A percentile compares a stretch with the other conserved stretches of the same genome.
These are phyloP conservation scores for Ziziphus jujuba DNA, from an alignment of 306 rosid genomes.

Conservation along the genomic window DNA sequence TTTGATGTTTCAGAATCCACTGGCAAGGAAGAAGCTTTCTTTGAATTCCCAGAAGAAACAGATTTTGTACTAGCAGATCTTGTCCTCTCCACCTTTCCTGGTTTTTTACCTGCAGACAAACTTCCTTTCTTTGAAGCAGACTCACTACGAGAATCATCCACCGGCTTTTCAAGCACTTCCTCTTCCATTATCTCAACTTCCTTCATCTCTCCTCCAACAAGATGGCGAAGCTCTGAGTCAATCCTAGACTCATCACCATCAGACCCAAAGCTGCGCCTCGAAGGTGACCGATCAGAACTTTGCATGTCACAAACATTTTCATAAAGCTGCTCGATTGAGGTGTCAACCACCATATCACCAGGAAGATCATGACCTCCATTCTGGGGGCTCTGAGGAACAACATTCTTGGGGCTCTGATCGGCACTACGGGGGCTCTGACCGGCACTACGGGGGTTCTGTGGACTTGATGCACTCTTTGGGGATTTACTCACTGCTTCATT, in stretches of 20 bases:
- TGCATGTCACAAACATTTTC: slow-evolving; percentile 98
- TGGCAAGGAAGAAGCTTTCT: slow-evolving; percentile 36
- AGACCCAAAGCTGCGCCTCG: slow-evolving; percentile 70
- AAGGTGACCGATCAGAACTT: slow-evolving; percentile 91
- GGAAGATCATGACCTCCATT: slow-evolving; percentile 21
- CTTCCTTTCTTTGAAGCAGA: slow-evolving; percentile 49
- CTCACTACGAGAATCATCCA: slow-evolving; percentile 40
- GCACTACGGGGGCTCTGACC: neutral
- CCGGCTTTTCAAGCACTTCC: slow-evolving; percentile 55
- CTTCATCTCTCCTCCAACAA: slow-evolving; percentile 92
- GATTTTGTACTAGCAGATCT: slow-evolving; percentile 50
- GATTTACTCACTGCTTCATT: slow-evolving; percentile 27
- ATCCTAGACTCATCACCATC: slow-evolving; percentile 95
- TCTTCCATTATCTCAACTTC: slow-evolving; percentile 96
- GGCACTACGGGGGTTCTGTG: slow-evolving; percentile 31
- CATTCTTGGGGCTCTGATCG: slow-evolving; percentile 16
- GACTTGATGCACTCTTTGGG: slow-evolving; percentile 38
- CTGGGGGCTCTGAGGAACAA: slow-evolving; percentile 44
- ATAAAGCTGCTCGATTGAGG: slow-evolving; percentile 90
- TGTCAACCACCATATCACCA: slow-evolving; percentile 57
- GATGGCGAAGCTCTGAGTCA: slow-evolving; percentile 85
- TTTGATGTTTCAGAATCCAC: slow-evolving; percentile 38
- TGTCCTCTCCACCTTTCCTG: slow-evolving; percentile 40
- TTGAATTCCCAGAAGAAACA: slow-evolving; percentile 45
- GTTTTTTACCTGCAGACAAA: slow-evolving; percentile 43